phyloP scores from a whole-genome alignment of 345 rosid genomes.

The Heritiera fomes region DNA sequence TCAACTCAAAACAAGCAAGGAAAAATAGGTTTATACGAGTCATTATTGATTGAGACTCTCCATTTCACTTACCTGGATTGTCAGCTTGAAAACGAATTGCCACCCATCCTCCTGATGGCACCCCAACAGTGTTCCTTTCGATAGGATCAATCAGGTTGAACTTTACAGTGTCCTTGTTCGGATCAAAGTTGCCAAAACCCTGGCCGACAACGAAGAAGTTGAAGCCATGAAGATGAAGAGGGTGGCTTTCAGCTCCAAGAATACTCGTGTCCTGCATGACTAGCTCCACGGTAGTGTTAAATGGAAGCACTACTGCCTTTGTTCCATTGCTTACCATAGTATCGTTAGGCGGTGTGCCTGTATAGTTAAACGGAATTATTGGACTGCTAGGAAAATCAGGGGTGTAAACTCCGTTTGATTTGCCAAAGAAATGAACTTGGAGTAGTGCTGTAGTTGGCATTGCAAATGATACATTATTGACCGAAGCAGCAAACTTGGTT shows the following conservation, averaged over 20 bases:
- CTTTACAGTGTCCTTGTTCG: slow-evolving; percentile 51
- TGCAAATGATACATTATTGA: slow-evolving; percentile 59
- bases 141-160: slow-evolving; percentile 65
- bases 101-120: slow-evolving; percentile 71
- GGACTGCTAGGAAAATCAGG: slow-evolving; percentile 50
- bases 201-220: slow-evolving; percentile 70
- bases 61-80: slow-evolving; percentile 55
- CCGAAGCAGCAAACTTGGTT: slow-evolving; percentile 61
- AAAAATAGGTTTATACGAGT: not conserved
- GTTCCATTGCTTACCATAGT: slow-evolving; percentile 62
- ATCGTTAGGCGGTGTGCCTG: slow-evolving; percentile 59
- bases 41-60: not conserved
- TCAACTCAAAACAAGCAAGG: not conserved
- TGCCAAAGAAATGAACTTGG: slow-evolving; percentile 56
- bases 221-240: slow-evolving; percentile 72
- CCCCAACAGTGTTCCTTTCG: slow-evolving; percentile 68
- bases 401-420: slow-evolving; percentile 50
- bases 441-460: slow-evolving; percentile 67
- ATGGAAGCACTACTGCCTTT: slow-evolving; percentile 57
- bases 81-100: slow-evolving; percentile 72
- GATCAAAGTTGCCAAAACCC: slow-evolving; percentile 70
- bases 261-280: slow-evolving; percentile 72
- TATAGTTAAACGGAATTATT: slow-evolving; percentile 48
- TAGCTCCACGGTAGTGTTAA: slow-evolving; percentile 60
- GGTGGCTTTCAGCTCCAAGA: slow-evolving; percentile 77